phyloP scores from a whole-genome alignment of 140 eudicot genomes.

The Anethum foeniculum region DNA sequence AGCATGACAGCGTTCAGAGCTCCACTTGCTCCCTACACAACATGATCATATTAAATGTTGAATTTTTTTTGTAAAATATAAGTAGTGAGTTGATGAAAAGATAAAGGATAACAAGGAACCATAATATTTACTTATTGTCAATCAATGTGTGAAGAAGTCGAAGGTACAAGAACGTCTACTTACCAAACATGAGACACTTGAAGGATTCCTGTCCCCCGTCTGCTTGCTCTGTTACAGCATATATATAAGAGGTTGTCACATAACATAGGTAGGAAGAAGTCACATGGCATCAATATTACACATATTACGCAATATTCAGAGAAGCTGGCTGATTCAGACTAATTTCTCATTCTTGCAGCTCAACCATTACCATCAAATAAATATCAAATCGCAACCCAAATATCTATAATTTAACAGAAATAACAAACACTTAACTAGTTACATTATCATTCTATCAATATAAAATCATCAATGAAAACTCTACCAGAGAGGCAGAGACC shows the following conservation, averaged over 20 bases:
- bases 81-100: background rate
- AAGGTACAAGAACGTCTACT: slow-evolving; percentile 1
- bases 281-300: background rate
- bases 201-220: slow-evolving; percentile 38
- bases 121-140: background rate
- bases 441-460: background rate
- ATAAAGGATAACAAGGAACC: background rate
- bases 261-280: background rate
- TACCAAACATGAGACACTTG: slow-evolving; percentile 62
- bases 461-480: background rate
- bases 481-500: background rate
- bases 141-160: background rate
- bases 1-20: slow-evolving; percentile 93
- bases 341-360: background rate
- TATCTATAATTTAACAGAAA: background rate
- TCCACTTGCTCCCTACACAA: slow-evolving; percentile 83
- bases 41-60: slow-evolving; percentile 4
- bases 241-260: slow-evolving; percentile 1
- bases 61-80: slow-evolving; percentile 4
- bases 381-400: background rate
- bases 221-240: slow-evolving; percentile 34
- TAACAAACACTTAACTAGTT: background rate
- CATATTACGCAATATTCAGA: background rate
- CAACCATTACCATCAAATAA: background rate
- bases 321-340: background rate